Percentiles rank a stretch among this genome's conserved stretches.
Conservation (phyloP, 805 yeast genomes). For the Candida hispaniensis region DNA sequence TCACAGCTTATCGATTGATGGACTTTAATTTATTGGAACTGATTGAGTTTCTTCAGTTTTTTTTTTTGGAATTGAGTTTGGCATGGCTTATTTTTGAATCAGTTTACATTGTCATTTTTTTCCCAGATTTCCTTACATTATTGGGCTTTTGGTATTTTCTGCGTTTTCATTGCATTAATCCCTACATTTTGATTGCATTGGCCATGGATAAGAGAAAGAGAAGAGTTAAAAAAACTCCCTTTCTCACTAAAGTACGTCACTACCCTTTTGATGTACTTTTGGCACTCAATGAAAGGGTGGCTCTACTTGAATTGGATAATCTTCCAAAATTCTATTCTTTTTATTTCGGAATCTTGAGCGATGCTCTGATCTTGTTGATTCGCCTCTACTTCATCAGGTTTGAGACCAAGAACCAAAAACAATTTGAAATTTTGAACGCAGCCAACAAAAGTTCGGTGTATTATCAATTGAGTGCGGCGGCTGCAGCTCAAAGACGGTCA, state of each 20-base stretch:
- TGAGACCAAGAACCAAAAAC: constrained; percentile 1
- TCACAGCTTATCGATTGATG: no score
- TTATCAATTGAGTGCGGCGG: constrained; percentile 9
- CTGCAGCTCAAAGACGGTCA: constrained; percentile 9
- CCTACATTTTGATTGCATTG: no score
- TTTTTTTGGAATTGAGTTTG: no score
- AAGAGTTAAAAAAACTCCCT: constrained; percentile 9
- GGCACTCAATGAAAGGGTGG: constrained; percentile 7
- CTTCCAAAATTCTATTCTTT: constrained; percentile 8
- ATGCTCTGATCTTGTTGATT: constrained; percentile 1
- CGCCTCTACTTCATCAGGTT: constrained; percentile 9
- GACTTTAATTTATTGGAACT: no score
- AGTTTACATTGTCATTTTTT: no score
- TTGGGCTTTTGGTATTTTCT: no score
- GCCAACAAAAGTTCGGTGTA: constrained; percentile 1
- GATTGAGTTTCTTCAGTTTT: no score
- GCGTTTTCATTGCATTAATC: no score
- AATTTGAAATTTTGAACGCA: constrained; percentile 1
- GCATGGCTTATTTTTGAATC: no score
- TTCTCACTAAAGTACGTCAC: constrained; percentile 1
- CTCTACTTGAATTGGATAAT: constrained; percentile 5
- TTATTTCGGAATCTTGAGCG: constrained; percentile 3
- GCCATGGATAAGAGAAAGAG: no score
- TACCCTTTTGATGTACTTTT: constrained; percentile 10
- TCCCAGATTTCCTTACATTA: no score